Conservation (phyloP, 352 stramenopile genomes). For the Blastocystis hominis region DNA sequence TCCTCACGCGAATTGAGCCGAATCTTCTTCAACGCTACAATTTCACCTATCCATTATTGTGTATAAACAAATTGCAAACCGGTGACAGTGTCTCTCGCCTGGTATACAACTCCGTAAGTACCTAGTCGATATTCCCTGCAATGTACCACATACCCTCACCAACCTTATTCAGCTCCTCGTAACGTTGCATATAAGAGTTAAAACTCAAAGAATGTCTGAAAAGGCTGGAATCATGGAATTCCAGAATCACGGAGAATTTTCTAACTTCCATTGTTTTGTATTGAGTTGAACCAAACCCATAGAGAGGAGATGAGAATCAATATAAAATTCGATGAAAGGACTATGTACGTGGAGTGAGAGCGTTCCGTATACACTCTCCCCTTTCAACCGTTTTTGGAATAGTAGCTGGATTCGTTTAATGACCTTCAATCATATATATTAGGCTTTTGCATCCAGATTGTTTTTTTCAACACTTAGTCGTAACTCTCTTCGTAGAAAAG, state of each 20-base stretch:
- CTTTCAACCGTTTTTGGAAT: background rate
- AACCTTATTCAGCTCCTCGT: slow-evolving; percentile 83
- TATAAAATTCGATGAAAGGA: background rate
- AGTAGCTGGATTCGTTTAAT: too few species aligned
- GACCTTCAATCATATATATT: too few species aligned
- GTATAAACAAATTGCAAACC: slow-evolving; percentile 60
- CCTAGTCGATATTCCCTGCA: slow-evolving; percentile 55
- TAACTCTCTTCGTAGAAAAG: too few species aligned
- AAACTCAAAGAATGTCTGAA: background rate
- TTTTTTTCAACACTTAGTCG: too few species aligned
- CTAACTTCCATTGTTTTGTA: background rate
- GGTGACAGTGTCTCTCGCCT: slow-evolving; percentile 84
- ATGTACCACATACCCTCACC: slow-evolving; percentile 66
- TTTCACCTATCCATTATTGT: slow-evolving; percentile 72
- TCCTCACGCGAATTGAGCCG: slow-evolving; percentile 87
- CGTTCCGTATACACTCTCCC: background rate
- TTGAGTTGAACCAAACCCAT: background rate
- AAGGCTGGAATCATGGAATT: background rate
- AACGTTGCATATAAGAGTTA: slow-evolving; percentile 70
- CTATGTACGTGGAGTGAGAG: background rate
- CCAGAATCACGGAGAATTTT: background rate
- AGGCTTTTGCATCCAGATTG: too few species aligned
- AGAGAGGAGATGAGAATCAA: background rate
- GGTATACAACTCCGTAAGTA: slow-evolving; percentile 99
- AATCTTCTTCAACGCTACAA: slow-evolving; percentile 99